Conservation (phyloP, 2,329 filamentous ascomycete species). For the Pyrenophora tritici-repentis region DNA sequence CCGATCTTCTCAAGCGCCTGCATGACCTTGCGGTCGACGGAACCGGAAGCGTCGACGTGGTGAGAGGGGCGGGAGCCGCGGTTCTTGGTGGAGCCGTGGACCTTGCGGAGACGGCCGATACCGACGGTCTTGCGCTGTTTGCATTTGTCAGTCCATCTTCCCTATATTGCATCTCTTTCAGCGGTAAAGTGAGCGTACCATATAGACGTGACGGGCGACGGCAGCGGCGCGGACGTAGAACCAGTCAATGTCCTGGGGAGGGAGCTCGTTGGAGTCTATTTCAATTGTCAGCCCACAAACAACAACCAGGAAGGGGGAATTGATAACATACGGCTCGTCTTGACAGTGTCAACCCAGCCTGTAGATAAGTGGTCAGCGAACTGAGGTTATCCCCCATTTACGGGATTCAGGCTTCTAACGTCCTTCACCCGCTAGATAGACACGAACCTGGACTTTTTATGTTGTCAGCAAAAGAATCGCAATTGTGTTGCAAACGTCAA, state of each 20-base stretch:
- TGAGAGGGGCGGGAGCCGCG: conserved; percentile 87
- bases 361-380: conserved; percentile 56
- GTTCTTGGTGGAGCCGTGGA: conserved; percentile 93
- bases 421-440: conserved; percentile 42
- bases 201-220: conserved; percentile 97
- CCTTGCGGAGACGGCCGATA: conserved; percentile 95
- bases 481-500: not conserved
- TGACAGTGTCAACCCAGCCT: conserved; percentile 99
- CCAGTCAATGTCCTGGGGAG: conserved; percentile 98
- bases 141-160: not conserved
- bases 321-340: conserved; percentile 69
- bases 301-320: not conserved
- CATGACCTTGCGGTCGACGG: conserved; percentile 95
- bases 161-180: not conserved
- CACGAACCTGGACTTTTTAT: conserved; percentile 67
- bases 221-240: conserved; percentile 87
- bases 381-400: conserved; percentile 56
- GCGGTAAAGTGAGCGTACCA: conserved; percentile 46
- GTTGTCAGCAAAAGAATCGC: conserved; percentile 25
- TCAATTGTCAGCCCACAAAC: conserved; percentile 18
- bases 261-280: conserved; percentile 86
- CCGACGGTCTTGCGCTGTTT: conserved; percentile 88
- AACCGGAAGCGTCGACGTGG: conserved; percentile 94
- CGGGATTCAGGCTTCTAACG: conserved; percentile 58
- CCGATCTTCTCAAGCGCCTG: conserved; percentile 99